Evolutionary conservation across 1,284 basidiomycete genomes (phyloP).

Genomic region (Chondrostereum purpureum): DNA sequence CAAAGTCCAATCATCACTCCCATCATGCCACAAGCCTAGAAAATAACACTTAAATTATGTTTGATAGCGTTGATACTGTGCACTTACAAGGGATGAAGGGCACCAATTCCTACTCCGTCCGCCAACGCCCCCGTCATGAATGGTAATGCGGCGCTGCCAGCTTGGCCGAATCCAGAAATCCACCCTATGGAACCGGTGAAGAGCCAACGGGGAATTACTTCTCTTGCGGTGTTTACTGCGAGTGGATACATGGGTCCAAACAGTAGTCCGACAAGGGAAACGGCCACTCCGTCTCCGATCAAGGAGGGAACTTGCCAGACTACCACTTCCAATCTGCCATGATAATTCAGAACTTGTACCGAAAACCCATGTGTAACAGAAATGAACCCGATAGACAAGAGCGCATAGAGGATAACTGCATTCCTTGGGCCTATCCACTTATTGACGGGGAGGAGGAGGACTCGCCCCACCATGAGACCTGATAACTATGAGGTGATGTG

Average conservation of each 20-base stretch:
- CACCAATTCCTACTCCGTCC: slow-evolving; percentile 46
- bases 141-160: slow-evolving; percentile 60
- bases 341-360: background rate
- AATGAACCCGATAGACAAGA: slow-evolving; percentile 37
- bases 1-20: slow-evolving; percentile 28
- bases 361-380: slow-evolving; percentile 1
- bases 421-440: slow-evolving; percentile 52
- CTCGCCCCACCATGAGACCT: slow-evolving; percentile 54
- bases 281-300: slow-evolving; percentile 52
- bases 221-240: slow-evolving; percentile 51
- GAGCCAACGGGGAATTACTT: slow-evolving; percentile 55
- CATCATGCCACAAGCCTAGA: slow-evolving; percentile 34
- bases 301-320: slow-evolving; percentile 61
- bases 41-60: background rate
- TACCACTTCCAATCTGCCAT: slow-evolving; percentile 45
- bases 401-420: slow-evolving; percentile 45
- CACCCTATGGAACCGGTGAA: slow-evolving; percentile 63
- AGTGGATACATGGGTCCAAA: slow-evolving; percentile 64
- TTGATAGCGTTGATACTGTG: background rate
- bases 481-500: background rate
- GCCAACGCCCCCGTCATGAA: slow-evolving; percentile 57
- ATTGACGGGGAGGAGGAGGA: slow-evolving; percentile 53
- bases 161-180: slow-evolving; percentile 60
- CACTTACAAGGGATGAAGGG: slow-evolving; percentile 53
- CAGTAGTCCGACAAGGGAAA: slow-evolving; percentile 50